A percentile compares a stretch with the other conserved stretches of the same genome.
Conservation (phyloP, 2,329 filamentous ascomycete genomes). For the Calonectria naviculata region DNA sequence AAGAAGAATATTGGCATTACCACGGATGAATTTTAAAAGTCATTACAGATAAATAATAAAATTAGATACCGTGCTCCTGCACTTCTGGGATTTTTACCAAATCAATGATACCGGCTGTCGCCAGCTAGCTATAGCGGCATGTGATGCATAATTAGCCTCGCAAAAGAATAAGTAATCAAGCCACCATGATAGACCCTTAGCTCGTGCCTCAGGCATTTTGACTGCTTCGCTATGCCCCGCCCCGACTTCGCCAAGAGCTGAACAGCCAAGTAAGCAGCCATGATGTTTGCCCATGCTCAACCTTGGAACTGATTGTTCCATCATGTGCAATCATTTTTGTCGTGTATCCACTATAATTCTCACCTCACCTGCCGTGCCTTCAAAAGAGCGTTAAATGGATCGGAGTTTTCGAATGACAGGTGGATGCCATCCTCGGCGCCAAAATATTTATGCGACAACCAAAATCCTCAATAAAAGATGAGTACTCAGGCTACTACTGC, state of each 20-base stretch:
- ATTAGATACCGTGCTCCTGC: neutral
- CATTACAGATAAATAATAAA: neutral
- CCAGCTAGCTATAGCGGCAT: neutral
- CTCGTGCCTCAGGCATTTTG: neutral
- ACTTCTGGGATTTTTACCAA: neutral
- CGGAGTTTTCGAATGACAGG: too few species aligned
- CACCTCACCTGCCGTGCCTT: too few species aligned
- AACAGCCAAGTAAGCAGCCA: neutral
- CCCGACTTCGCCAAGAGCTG: neutral
- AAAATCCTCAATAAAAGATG: neutral
- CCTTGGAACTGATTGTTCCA: too few species aligned
- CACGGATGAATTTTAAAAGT: constrained; percentile 34
- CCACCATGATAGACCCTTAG: neutral
- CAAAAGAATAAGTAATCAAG: neutral
- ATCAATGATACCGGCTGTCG: neutral
- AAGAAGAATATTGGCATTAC: constrained; percentile 61
- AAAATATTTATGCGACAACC: neutral
- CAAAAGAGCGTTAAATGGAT: too few species aligned
- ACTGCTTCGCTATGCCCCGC: neutral
- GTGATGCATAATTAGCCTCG: neutral
- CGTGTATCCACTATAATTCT: too few species aligned
- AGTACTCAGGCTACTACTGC: neutral
- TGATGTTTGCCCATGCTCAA: neutral
- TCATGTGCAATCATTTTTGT: too few species aligned
- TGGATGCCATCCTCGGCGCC: neutral